These are phyloP conservation scores for Wickerhamiella galacta DNA, from an alignment of 805 yeast genomes.

Conservation along the genomic window DNA sequence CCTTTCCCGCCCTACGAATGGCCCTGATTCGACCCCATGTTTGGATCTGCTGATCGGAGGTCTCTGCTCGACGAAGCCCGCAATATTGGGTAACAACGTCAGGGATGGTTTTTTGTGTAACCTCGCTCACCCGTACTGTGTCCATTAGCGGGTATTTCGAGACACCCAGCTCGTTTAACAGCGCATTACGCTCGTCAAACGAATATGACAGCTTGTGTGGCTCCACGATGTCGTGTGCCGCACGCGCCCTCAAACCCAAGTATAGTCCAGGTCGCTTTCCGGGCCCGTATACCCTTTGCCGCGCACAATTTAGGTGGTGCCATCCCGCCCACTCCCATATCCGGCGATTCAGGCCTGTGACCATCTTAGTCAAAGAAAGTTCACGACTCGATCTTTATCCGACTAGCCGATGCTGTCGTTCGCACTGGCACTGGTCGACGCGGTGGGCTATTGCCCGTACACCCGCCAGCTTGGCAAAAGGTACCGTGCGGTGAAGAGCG, in stretches of 20 bases:
- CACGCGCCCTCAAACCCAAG: no score
- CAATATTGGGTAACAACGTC: not conserved
- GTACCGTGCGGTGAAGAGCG: no score
- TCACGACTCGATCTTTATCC: no score
- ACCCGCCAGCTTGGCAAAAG: no score
- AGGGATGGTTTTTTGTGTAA: not conserved
- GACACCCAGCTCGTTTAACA: not conserved
- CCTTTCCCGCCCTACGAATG: constrained; percentile 51
- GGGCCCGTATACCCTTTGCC: no score
- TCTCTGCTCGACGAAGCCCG: constrained; percentile 6
- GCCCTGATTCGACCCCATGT: constrained; percentile 36
- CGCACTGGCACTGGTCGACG: constrained; percentile 1
- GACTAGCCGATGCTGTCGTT: constrained; percentile 1
- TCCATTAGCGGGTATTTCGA: constrained; percentile 4
- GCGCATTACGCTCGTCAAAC: constrained; percentile 11
- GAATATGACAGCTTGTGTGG: constrained; percentile 7
- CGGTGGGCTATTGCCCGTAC: not conserved
- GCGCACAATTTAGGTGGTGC: no score
- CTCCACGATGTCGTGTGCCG: no score
- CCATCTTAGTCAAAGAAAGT: no score
- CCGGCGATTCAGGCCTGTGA: no score
- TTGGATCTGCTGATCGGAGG: constrained; percentile 6
- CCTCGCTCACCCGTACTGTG: not conserved
- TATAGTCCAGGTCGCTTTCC: no score
- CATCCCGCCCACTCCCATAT: no score